Percentiles rank a stretch among this genome's conserved stretches.
phyloP scores from a whole-genome alignment of 306 rosid species.

The Acmispon strigosus region DNA sequence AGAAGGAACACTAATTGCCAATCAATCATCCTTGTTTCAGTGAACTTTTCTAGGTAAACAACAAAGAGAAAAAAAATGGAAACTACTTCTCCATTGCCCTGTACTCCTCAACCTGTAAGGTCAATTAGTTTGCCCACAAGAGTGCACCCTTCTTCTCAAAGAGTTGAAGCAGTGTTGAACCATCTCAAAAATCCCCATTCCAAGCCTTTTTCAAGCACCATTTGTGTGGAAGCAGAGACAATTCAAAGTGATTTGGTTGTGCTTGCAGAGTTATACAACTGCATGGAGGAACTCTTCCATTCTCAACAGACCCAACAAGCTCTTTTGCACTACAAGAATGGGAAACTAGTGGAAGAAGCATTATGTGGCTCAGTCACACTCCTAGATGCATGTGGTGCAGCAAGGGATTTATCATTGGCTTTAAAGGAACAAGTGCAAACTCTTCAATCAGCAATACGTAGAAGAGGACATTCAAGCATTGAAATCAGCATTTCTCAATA shows the following conservation, averaged over 20 bases:
- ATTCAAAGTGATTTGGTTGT: constrained; percentile 39
- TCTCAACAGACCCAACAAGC: constrained; percentile 46
- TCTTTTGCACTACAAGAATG: constrained; percentile 37
- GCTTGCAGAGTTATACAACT: constrained; percentile 48
- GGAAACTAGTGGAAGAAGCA: constrained; percentile 38
- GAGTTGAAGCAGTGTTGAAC: constrained; percentile 43
- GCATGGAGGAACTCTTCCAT: constrained; percentile 43
- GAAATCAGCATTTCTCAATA: constrained; percentile 33
- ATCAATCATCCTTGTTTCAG: constrained; percentile 29
- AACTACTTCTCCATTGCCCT: neutral
- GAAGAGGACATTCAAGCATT: constrained; percentile 46
- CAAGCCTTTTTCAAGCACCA: neutral
- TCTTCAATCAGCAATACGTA: constrained; percentile 53
- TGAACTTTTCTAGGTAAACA: neutral
- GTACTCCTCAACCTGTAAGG: constrained; percentile 41
- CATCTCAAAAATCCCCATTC: constrained; percentile 31
- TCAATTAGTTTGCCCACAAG: constrained; percentile 82
- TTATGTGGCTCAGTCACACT: constrained; percentile 41
- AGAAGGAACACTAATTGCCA: neutral
- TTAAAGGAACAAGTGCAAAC: constrained; percentile 44
- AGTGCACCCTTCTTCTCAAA: constrained; percentile 44
- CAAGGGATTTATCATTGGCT: constrained; percentile 37
- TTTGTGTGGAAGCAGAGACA: constrained; percentile 16
- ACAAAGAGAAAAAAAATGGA: constrained; percentile 22
- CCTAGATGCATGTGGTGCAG: constrained; percentile 45